Conservation (phyloP, 768 basidiomycete genomes). For the Trametes cubensis region DNA sequence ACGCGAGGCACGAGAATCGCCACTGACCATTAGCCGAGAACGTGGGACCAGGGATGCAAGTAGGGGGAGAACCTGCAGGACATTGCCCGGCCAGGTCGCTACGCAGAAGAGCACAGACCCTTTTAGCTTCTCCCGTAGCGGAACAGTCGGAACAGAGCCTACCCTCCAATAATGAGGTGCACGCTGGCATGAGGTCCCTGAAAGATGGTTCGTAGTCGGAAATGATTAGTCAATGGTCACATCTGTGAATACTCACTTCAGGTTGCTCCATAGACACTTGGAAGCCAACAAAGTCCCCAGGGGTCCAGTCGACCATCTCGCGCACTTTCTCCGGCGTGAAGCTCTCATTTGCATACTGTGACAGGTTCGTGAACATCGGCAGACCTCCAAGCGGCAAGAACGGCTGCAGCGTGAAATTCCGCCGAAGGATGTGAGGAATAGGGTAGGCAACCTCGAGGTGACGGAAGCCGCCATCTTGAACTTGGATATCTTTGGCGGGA, state of each 20-base stretch:
- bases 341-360: conserved; percentile 30
- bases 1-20: not conserved
- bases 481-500: conserved; percentile 25
- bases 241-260: conserved; percentile 25
- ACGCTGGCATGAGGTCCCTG: conserved; percentile 39
- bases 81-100: conserved; percentile 38
- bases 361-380: conserved; percentile 26
- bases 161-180: conserved; percentile 39
- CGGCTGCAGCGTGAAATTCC: conserved; percentile 40
- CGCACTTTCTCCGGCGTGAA: conserved; percentile 32
- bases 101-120: not conserved
- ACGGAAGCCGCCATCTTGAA: conserved; percentile 36
- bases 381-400: conserved; percentile 20
- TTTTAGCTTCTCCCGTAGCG: not conserved
- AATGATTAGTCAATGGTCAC: not conserved
- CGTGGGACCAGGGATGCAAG: conserved; percentile 33
- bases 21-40: conserved; percentile 38
- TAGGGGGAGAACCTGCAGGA: conserved; percentile 29
- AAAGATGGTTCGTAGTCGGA: not conserved
- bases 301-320: conserved; percentile 31
- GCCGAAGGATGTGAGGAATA: conserved; percentile 36
- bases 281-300: conserved; percentile 38
- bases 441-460: conserved; percentile 36
- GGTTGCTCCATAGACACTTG: conserved; percentile 36
- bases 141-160: not conserved